Evolutionary conservation across 2,329 filamentous ascomycete genomes (phyloP).

Genomic region (Venturia effusa): DNA sequence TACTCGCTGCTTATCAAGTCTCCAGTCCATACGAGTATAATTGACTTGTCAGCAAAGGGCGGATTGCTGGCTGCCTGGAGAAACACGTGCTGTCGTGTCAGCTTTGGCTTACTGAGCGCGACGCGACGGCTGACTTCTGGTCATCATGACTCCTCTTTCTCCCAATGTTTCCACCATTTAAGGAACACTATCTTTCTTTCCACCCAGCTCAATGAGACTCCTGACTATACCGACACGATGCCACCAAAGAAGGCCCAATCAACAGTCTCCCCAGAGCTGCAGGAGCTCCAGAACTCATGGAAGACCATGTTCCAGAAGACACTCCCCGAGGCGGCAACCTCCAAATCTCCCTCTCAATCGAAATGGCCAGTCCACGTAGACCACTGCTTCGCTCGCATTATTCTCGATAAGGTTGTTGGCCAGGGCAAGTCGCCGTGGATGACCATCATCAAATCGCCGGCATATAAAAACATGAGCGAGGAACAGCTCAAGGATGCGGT

Average conservation of each 20-base stretch:
- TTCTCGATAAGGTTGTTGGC: slow-evolving; percentile 32
- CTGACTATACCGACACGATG: not conserved
- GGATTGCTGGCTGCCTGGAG: too few relatives aligned
- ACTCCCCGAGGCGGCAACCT: slow-evolving; percentile 20
- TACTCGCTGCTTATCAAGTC: too few relatives aligned
- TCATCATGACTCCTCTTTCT: not conserved
- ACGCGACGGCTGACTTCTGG: not conserved
- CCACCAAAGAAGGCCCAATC: not conserved
- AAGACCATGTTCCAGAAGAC: slow-evolving; percentile 19
- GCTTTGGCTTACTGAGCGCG: not conserved
- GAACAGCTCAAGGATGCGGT: slow-evolving; percentile 28
- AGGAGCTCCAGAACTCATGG: slow-evolving; percentile 14
- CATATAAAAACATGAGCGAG: slow-evolving; percentile 32
- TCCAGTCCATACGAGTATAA: too few relatives aligned
- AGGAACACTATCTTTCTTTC: too few relatives aligned
- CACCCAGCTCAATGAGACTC: too few relatives aligned
- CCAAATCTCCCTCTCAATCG: slow-evolving; percentile 22
- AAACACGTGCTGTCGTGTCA: not conserved
- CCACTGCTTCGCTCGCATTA: slow-evolving; percentile 35
- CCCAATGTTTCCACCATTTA: not conserved
- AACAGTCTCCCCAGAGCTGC: not conserved
- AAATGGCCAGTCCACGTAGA: slow-evolving; percentile 33
- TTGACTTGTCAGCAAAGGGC: too few relatives aligned
- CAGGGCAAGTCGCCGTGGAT: slow-evolving; percentile 29
- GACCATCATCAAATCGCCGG: slow-evolving; percentile 29